A percentile compares a stretch with the other conserved stretches of the same genome.
Conservation (phyloP, 2,329 filamentous ascomycete species). For the Reticulascus tulasneorum region DNA sequence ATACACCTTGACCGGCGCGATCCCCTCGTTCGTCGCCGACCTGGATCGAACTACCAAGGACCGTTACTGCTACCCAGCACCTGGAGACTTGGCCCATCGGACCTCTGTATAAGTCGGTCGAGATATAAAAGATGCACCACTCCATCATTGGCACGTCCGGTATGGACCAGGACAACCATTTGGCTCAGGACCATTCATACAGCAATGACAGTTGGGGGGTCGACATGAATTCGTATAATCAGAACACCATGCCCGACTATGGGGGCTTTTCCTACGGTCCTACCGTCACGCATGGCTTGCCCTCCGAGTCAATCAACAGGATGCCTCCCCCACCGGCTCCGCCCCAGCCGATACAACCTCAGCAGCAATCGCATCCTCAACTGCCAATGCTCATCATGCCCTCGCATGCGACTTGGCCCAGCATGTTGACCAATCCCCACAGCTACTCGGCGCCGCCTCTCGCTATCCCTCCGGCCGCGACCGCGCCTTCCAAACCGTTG, state of each 20-base stretch:
- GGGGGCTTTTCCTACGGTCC: conserved; percentile 55
- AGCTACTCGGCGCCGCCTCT: conserved; percentile 58
- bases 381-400: conserved; percentile 71
- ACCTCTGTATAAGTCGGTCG: not conserved
- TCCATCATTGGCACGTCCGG: conserved; percentile 39
- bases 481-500: conserved; percentile 47
- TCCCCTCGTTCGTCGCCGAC: conserved; percentile 8
- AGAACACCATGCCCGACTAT: conserved; percentile 69
- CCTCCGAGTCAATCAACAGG: conserved; percentile 45
- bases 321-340: conserved; percentile 59
- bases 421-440: conserved; percentile 71
- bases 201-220: conserved; percentile 49
- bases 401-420: conserved; percentile 68
- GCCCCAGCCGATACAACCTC: conserved; percentile 30
- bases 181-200: conserved; percentile 38
- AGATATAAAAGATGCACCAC: conserved; percentile 38
- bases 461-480: conserved; percentile 54
- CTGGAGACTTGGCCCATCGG: conserved; percentile 1
- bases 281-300: conserved; percentile 42
- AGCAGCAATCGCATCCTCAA: conserved; percentile 36
- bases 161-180: conserved; percentile 43
- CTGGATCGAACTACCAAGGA: conserved; percentile 7
- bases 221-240: conserved; percentile 60
- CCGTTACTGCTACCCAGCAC: conserved; percentile 1
- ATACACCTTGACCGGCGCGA: conserved; percentile 10